Evolutionary conservation across 768 basidiomycete species (phyloP), one percentile per base, ranked within the genome.

Genomic region (Podaxis mareebaensis): DNA sequence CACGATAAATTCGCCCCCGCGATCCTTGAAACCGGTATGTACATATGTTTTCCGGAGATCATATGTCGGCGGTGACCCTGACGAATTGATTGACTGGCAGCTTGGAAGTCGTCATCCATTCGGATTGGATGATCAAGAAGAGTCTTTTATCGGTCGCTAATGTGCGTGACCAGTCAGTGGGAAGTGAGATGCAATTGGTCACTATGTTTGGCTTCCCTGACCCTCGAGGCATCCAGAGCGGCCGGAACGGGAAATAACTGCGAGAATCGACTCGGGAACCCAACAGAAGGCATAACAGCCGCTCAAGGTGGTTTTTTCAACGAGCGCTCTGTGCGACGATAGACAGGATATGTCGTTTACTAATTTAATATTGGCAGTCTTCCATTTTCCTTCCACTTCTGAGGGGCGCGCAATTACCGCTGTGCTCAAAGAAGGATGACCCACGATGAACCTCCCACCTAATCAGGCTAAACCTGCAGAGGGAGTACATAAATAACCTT

Each of bases 261-360:
- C 12, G 36, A 39, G 30, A 53, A 30, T 17, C 52, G 39, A 39
- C 39, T 56, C 39, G 36, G 36, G 39, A 40, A 55, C 17, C 17
- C 13, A n/a, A 13, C 11, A 13, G 24, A 24, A 30, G 26, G 22
- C 0, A 38, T n/a, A 17, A 10, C 30, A 20, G 36, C n/a, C 22
- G 20, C 24, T 40, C 39, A 40, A 20, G 36, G 39, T 39, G 13
- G 38, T 20, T 5, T n/a, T n/a, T 40, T 56, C 22, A 51, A 51
- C 49, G 11, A 33, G 10, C 20, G 12, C 12, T 28, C 49, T 4
- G 49, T 13, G 33, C 59, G 28, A 36, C 24, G 48, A 39, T 60
- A 52, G 59, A 49, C 59, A 60, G 59, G 59, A 60, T 60, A 53
- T 60, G 59, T 60, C 59, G 8, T 39, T 40, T 20, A 60, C 49